Conservation (phyloP, 371 early-diverging fungal species). For the Blastocladiella emersonii region DNA sequence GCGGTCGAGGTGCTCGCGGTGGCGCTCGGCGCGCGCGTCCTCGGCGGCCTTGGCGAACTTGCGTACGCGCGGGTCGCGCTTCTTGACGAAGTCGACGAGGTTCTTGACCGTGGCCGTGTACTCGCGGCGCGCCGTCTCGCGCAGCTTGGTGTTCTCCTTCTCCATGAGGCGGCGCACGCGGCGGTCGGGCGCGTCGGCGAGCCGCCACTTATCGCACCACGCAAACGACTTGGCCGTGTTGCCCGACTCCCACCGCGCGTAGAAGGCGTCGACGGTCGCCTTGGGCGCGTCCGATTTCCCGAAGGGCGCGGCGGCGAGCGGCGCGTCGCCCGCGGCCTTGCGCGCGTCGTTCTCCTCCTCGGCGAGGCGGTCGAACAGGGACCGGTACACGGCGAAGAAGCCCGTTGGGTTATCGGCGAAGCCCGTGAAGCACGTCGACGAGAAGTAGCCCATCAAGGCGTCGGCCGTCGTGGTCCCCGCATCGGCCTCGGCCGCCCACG, state of each 20-base stretch:
- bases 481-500: neutral
- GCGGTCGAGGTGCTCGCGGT: conserved; percentile 19
- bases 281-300: conserved; percentile 36
- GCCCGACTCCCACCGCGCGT: conserved; percentile 62
- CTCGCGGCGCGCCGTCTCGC: conserved; percentile 66
- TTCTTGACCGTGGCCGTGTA: conserved; percentile 67
- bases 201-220: conserved; percentile 77
- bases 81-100: conserved; percentile 40
- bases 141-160: conserved; percentile 73
- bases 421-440: neutral
- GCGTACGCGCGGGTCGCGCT: conserved; percentile 64
- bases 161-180: conserved; percentile 70
- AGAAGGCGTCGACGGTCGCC: conserved; percentile 31
- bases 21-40: conserved; percentile 33
- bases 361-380: conserved; percentile 56
- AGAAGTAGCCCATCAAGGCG: conserved; percentile 12
- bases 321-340: conserved; percentile 12
- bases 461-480: conserved; percentile 11
- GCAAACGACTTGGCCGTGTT: conserved; percentile 63
- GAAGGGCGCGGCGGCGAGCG: conserved; percentile 29
- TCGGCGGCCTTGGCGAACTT: conserved; percentile 15
- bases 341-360: conserved; percentile 62
- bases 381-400: conserved; percentile 67
- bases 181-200: conserved; percentile 72
- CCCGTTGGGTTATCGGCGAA: conserved; percentile 22